phyloP scores from a whole-genome alignment of 2,329 filamentous ascomycete genomes.

The Chaetomium strumarium region DNA sequence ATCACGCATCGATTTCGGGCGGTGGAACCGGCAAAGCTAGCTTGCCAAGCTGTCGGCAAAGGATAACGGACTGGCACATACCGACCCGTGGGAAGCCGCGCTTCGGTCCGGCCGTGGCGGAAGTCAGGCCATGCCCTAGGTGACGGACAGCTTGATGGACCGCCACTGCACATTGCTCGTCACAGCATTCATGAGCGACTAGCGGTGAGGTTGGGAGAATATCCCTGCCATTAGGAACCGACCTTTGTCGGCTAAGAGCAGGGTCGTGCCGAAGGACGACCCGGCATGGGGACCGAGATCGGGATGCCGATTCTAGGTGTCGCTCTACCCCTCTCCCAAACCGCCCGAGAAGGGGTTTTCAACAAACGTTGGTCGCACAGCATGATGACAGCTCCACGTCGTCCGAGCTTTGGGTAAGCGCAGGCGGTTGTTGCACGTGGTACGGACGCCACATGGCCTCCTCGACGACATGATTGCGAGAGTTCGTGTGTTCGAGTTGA shows the following conservation, averaged over 20 bases:
- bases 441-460: slow-evolving; percentile 11
- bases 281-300: slow-evolving; percentile 17
- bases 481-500: background rate
- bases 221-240: background rate
- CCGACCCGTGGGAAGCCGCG: background rate
- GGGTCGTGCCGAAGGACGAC: background rate
- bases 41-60: background rate
- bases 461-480: background rate
- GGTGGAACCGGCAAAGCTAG: background rate
- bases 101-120: background rate
- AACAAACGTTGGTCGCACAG: slow-evolving; percentile 17
- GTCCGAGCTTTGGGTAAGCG: slow-evolving; percentile 19
- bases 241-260: background rate
- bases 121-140: background rate
- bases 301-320: slow-evolving; percentile 21
- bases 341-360: slow-evolving; percentile 13
- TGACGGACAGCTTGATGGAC: background rate
- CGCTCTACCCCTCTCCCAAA: slow-evolving; percentile 14
- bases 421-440: slow-evolving; percentile 25
- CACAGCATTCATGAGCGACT: background rate
- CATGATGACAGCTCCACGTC: slow-evolving; percentile 15
- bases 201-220: background rate
- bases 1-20: background rate
- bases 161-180: background rate
- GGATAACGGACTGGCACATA: background rate